These are phyloP conservation scores for Ziziphus jujuba DNA, from an alignment of 306 rosid genomes.

Conservation along the genomic window DNA sequence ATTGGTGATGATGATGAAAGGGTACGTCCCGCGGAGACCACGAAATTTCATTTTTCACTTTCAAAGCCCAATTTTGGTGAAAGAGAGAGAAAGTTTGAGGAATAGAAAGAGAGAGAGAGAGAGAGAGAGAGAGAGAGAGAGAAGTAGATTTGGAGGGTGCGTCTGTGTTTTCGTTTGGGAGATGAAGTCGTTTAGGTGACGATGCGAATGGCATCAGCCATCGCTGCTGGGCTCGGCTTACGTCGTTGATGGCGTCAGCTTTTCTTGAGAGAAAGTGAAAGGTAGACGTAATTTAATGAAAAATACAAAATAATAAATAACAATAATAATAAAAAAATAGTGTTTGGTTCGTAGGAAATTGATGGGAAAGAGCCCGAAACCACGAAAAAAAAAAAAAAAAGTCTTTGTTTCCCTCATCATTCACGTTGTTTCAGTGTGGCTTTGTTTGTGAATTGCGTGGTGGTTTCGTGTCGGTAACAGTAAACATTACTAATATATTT, in stretches of 20 bases:
- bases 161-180: slow-evolving; percentile 14
- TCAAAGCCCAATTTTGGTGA: slow-evolving; percentile 18
- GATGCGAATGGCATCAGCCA: slow-evolving; percentile 49
- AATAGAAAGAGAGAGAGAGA: slow-evolving; percentile 17
- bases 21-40: slow-evolving; percentile 5
- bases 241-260: slow-evolving; percentile 44
- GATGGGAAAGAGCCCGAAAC: too few relatives aligned
- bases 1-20: neutral
- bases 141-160: slow-evolving; percentile 1
- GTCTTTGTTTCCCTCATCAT: too few relatives aligned
- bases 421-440: too few relatives aligned
- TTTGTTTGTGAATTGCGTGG: too few relatives aligned
- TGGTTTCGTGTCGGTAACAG: too few relatives aligned
- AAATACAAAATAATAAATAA: too few relatives aligned
- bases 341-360: too few relatives aligned
- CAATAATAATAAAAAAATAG: too few relatives aligned
- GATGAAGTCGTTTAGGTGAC: slow-evolving; percentile 74
- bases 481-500: too few relatives aligned
- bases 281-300: slow-evolving; percentile 1
- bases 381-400: too few relatives aligned
- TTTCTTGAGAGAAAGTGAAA: neutral
- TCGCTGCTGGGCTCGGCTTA: slow-evolving; percentile 49
- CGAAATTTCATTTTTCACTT: slow-evolving; percentile 50
- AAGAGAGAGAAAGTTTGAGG: slow-evolving; percentile 19
- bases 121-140: slow-evolving; percentile 14